Evolutionary conservation across 2,329 filamentous ascomycete species (phyloP).

Genomic region (Paraphaeosphaeria sporulosa): DNA sequence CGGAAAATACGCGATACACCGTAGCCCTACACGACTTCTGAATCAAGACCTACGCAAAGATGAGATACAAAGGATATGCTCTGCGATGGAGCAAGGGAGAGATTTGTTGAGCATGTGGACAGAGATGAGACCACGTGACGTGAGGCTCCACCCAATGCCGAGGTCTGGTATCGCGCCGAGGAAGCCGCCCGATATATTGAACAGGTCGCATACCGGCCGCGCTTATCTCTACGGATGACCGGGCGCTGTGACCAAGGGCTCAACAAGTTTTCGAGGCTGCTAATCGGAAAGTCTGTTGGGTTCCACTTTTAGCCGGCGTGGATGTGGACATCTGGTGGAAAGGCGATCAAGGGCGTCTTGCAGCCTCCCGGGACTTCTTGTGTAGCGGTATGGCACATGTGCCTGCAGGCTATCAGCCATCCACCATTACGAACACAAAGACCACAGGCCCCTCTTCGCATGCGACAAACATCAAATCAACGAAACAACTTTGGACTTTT

Average conservation of each 20-base stretch:
- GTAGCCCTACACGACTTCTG: neutral
- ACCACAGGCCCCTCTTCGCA: no score
- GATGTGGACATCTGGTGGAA: no score
- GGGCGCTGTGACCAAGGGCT: neutral
- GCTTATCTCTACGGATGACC: neutral
- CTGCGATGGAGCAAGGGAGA: neutral
- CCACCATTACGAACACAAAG: no score
- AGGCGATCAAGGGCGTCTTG: neutral
- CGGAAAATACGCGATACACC: neutral
- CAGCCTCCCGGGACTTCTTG: neutral
- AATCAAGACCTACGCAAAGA: neutral
- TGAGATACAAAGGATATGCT: neutral
- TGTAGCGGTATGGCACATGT: neutral
- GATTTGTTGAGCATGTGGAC: conserved; percentile 1
- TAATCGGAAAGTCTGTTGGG: no score
- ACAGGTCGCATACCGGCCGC: neutral
- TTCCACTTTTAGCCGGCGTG: no score
- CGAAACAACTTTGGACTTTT: neutral
- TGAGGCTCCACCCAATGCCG: conserved; percentile 1
- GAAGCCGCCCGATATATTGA: neutral
- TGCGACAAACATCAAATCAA: neutral
- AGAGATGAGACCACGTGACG: neutral
- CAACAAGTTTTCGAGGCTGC: neutral
- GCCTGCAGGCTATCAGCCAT: neutral
- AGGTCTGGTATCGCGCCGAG: conserved; percentile 6